phyloP scores from a whole-genome alignment of 23 red algal genomes.

The Gracilaria caudata region DNA sequence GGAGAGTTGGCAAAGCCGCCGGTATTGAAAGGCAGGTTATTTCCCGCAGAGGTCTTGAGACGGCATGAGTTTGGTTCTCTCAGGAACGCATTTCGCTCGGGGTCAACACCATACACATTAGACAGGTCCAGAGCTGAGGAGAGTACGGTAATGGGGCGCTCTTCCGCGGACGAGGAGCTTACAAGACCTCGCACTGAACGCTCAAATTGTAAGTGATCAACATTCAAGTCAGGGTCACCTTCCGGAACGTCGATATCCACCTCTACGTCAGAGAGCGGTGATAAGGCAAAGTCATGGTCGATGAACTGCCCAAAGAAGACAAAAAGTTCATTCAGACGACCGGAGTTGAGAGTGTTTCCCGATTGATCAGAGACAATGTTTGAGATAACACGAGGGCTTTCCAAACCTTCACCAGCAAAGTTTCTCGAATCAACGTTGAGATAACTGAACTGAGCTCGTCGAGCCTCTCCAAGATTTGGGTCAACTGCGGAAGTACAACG shows the following conservation, averaged over 20 bases:
- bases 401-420: not conserved
- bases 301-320: slow-evolving; percentile 72
- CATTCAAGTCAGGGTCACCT: slow-evolving; percentile 7
- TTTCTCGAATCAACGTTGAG: slow-evolving; percentile 1
- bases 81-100: slow-evolving; percentile 21
- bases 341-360: slow-evolving; percentile 18
- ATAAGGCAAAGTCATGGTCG: slow-evolving; percentile 66
- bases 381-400: slow-evolving; percentile 30
- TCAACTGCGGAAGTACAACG: slow-evolving; percentile 23
- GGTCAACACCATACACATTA: slow-evolving; percentile 41
- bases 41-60: slow-evolving; percentile 27
- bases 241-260: slow-evolving; percentile 15
- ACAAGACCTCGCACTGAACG: slow-evolving; percentile 25
- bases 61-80: slow-evolving; percentile 18
- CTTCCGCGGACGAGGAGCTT: not conserved
- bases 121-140: slow-evolving; percentile 54
- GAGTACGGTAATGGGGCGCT: slow-evolving; percentile 57
- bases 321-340: slow-evolving; percentile 50
- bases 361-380: slow-evolving; percentile 59
- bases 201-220: slow-evolving; percentile 12
- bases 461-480: slow-evolving; percentile 20
- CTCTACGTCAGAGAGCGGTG: slow-evolving; percentile 28
- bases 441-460: slow-evolving; percentile 32
- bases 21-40: slow-evolving; percentile 46
- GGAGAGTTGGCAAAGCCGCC: slow-evolving; percentile 43